phyloP scores from a whole-genome alignment of 139 green algal genomes.

The Yamagishiella unicocca region DNA sequence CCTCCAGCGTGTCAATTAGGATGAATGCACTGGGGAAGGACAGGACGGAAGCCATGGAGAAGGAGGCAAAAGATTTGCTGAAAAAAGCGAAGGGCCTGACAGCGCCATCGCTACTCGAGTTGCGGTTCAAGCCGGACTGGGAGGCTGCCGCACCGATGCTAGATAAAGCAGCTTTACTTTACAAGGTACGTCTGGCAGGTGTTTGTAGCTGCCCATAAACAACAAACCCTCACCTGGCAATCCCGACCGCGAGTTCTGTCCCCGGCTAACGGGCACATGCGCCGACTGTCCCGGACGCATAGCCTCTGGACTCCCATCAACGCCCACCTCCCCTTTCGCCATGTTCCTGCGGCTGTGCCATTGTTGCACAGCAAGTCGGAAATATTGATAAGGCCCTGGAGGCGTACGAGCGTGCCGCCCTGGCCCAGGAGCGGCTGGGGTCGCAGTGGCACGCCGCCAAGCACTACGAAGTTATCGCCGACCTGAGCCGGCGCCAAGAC shows the following conservation, averaged over 20 bases:
- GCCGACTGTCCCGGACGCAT: too few species aligned
- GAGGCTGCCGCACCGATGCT: slow-evolving; percentile 77
- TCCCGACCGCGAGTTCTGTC: too few species aligned
- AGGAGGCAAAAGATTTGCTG: slow-evolving; percentile 70
- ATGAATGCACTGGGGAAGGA: not conserved
- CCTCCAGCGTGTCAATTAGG: too few species aligned
- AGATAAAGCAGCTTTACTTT: slow-evolving; percentile 77
- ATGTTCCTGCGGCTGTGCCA: too few species aligned
- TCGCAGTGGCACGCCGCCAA: slow-evolving; percentile 85
- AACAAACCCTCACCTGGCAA: too few species aligned
- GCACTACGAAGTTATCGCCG: slow-evolving; percentile 65
- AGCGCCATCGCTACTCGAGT: slow-evolving; percentile 70
- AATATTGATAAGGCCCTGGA: slow-evolving; percentile 65
- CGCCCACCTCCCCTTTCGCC: too few species aligned
- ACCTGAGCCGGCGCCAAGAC: slow-evolving; percentile 51
- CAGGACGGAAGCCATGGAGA: not conserved
- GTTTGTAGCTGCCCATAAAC: too few species aligned
- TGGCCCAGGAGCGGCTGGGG: slow-evolving; percentile 75
- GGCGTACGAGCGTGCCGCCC: slow-evolving; percentile 78
- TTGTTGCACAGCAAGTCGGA: slow-evolving; percentile 73
- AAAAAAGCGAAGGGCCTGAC: slow-evolving; percentile 76
- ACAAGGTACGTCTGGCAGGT: too few species aligned
- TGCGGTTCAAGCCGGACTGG: slow-evolving; percentile 84
- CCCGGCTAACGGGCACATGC: too few species aligned
- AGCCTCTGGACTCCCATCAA: too few species aligned